These are phyloP conservation scores for Gossypium aridum DNA, from an alignment of 441 rosid genomes.

Conservation along the genomic window DNA sequence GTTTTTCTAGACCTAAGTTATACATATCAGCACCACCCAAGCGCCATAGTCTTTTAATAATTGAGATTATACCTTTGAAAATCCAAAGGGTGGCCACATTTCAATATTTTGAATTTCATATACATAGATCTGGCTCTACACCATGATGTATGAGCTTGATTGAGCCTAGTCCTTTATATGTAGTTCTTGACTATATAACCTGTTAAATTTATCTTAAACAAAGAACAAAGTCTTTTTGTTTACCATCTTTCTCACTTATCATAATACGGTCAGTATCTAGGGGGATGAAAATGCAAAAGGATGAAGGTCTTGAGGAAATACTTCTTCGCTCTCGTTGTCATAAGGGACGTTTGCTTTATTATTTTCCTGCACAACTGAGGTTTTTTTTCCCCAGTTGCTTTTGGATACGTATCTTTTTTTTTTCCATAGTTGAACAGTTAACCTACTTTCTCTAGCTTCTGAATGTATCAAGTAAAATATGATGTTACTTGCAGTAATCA, in stretches of 20 bases:
- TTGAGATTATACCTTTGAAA: background rate
- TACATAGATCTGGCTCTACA: background rate
- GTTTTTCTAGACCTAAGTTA: background rate
- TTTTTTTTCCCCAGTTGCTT: slow-evolving; percentile 8
- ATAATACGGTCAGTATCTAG: slow-evolving; percentile 43
- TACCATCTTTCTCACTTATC: slow-evolving; percentile 7
- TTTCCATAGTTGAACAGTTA: background rate
- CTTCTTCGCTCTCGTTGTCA: slow-evolving; percentile 73
- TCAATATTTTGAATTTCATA: background rate
- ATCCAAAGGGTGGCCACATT: background rate
- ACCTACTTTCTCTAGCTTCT: slow-evolving; percentile 1
- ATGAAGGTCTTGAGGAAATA: slow-evolving; percentile 63
- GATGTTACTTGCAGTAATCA: slow-evolving; percentile 33
- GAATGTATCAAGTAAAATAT: slow-evolving; percentile 13
- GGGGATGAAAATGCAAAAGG: slow-evolving; percentile 34
- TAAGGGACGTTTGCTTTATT: slow-evolving; percentile 89
- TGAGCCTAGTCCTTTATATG: background rate
- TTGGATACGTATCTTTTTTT: background rate
- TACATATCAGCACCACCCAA: background rate
- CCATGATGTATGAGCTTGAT: background rate
- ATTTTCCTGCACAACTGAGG: slow-evolving; percentile 72
- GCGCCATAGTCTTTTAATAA: background rate
- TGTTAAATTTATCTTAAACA: background rate
- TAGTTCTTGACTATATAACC: background rate
- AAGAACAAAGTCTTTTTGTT: background rate